Conservation (phyloP, 371 early-diverging fungal genomes). For the Mucor lusitanicus region DNA sequence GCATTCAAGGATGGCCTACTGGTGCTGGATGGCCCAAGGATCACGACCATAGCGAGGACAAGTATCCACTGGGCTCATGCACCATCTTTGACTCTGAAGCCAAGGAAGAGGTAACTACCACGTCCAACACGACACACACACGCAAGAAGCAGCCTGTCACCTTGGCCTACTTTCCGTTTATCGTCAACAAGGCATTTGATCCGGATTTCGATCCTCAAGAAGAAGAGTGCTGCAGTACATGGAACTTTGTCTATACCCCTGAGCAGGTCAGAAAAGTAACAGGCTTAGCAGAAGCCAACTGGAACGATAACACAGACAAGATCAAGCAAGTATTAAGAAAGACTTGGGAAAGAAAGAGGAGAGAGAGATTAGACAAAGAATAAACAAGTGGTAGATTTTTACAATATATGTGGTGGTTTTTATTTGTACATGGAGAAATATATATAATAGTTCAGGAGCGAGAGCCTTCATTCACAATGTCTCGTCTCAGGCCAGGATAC, state of each 20-base stretch:
- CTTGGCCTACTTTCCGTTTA: slow-evolving; percentile 61
- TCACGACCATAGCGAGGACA: slow-evolving; percentile 5
- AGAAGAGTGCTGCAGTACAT: slow-evolving; percentile 64
- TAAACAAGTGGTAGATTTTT: not conserved
- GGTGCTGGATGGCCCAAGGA: slow-evolving; percentile 44
- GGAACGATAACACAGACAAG: slow-evolving; percentile 45
- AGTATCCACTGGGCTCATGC: slow-evolving; percentile 35
- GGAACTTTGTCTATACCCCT: slow-evolving; percentile 61
- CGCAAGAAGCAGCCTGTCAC: slow-evolving; percentile 32
- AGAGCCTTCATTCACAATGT: slow-evolving; percentile 50
- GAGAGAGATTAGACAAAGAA: slow-evolving; percentile 20
- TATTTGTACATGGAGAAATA: too few species aligned
- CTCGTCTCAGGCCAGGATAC: slow-evolving; percentile 43
- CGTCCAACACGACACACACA: slow-evolving; percentile 1
- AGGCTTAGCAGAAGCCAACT: slow-evolving; percentile 52
- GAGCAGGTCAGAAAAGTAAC: slow-evolving; percentile 60
- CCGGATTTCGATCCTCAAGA: slow-evolving; percentile 61
- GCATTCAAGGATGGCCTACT: slow-evolving; percentile 55
- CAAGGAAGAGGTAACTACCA: slow-evolving; percentile 20
- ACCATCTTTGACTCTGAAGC: slow-evolving; percentile 29
- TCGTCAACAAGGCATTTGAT: slow-evolving; percentile 51
- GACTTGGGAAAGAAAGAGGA: slow-evolving; percentile 51
- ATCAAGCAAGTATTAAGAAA: slow-evolving; percentile 37
- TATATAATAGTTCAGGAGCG: too few species aligned
- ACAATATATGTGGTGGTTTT: too few species aligned